Evolutionary conservation across 1,139 yeast species (phyloP), one percentile per base, ranked within the genome.

Genomic region (Kurtzmaniella natalensis): DNA sequence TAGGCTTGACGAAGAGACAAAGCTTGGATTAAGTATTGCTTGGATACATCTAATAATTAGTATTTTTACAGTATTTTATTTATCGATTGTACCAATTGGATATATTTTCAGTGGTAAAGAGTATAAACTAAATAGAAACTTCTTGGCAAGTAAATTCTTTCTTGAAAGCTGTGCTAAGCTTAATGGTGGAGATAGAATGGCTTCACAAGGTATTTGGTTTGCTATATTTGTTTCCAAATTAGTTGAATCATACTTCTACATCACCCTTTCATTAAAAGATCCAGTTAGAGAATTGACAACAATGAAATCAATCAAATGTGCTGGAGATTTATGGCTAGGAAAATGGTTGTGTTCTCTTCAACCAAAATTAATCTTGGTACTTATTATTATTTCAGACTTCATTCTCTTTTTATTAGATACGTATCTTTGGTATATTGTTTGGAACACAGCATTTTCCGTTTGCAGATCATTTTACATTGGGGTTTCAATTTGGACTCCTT

Each of bases 401-500:
- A 61, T 71, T 1, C 51, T 74, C 26, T 74, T 72, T 47, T 70
- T 72, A 38, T 59, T 74, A 25, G 79, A 74, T 41, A 73, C 79
- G 1, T 74, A 74, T 42, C 50, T 74, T 22, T 74, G 80, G 79
- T 74, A 71, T 39, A 72, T 74, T 38, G 59, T 73, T 7, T 72
- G 78, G 70, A 74, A 71, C 41, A 68, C 77, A 2, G 41, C 61
- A 0, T 71, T 72, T 41, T 73, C 79, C 0, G 70, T 72, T 7
- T 61, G 68, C 33, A 53, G 72, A 13, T 66, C 73, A 3, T 68
- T 72, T 43, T 64, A 70, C 35, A 59, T 70, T 36, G 80, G 80
- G 1, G 67, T 70, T 10, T 71, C 78, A 1, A 67, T 73, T 15
- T 72, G 76, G 74, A 72, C 78, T 5, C 79, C 80, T 1, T 73